phyloP scores from a whole-genome alignment of 2,329 filamentous ascomycete genomes.

The Apiospora kogelbergensis region DNA sequence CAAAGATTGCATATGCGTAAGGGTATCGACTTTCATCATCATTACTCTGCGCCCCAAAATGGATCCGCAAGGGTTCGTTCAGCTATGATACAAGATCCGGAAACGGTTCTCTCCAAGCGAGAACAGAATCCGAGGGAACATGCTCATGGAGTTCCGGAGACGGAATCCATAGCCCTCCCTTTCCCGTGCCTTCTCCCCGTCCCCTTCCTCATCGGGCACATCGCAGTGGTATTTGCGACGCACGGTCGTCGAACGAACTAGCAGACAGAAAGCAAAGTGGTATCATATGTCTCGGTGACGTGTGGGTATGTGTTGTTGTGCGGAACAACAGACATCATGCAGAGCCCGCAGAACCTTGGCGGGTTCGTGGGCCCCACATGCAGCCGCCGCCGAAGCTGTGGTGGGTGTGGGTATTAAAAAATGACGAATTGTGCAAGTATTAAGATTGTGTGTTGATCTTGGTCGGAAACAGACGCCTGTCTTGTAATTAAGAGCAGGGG shows the following conservation, averaged over 20 bases:
- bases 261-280: not conserved
- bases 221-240: not conserved
- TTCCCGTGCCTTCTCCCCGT: not conserved
- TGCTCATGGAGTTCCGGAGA: not conserved
- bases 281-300: conserved; percentile 4
- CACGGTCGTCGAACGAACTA: not conserved
- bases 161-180: not conserved
- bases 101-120: not conserved
- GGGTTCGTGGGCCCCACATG: not conserved
- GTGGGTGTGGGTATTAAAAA: conserved; percentile 2
- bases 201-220: not conserved
- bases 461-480: not conserved
- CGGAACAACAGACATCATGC: not conserved
- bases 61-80: not conserved
- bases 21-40: conserved; percentile 1
- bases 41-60: not conserved
- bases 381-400: not conserved
- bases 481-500: not conserved
- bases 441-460: not conserved
- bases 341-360: not conserved
- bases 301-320: not conserved
- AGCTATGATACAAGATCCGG: not conserved
- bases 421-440: conserved; percentile 1
- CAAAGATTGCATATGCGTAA: not conserved
- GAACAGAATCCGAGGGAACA: not conserved